A percentile compares a stretch with the other conserved stretches of the same genome.
phyloP scores from a whole-genome alignment of 1,284 basidiomycete genomes.

The Ustilago trichophora region DNA sequence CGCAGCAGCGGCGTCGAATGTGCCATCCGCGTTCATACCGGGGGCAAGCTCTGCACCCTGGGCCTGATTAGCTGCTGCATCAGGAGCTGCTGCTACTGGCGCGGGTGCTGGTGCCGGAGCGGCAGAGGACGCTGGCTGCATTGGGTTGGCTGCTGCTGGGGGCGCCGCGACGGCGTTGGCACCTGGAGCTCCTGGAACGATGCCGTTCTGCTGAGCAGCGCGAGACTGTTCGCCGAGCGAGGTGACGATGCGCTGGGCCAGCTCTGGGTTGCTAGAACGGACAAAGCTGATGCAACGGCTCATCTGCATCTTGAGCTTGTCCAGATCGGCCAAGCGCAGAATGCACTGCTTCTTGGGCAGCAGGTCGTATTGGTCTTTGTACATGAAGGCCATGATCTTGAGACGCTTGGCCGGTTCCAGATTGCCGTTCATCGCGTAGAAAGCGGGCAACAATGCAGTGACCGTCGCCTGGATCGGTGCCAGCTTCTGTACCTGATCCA shows the following conservation, averaged over 20 bases:
- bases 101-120: slow-evolving; percentile 6
- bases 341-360: slow-evolving; percentile 57
- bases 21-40: slow-evolving; percentile 25
- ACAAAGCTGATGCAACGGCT: slow-evolving; percentile 64
- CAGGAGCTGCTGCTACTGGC: slow-evolving; percentile 15
- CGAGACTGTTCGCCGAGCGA: slow-evolving; percentile 38
- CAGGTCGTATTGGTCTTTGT: slow-evolving; percentile 61
- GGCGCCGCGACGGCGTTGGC: slow-evolving; percentile 3
- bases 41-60: slow-evolving; percentile 12
- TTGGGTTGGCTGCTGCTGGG: slow-evolving; percentile 1
- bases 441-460: slow-evolving; percentile 59
- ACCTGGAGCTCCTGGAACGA: slow-evolving; percentile 4
- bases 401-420: slow-evolving; percentile 61
- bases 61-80: slow-evolving; percentile 7
- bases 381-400: slow-evolving; percentile 65
- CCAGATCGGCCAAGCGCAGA: slow-evolving; percentile 55
- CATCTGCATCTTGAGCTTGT: slow-evolving; percentile 65
- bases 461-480: slow-evolving; percentile 58
- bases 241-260: slow-evolving; percentile 52
- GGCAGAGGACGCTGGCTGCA: slow-evolving; percentile 7
- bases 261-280: slow-evolving; percentile 55
- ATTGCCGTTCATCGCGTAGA: slow-evolving; percentile 62
- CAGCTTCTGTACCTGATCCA: slow-evolving; percentile 58
- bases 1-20: slow-evolving; percentile 44
- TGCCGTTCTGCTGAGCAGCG: slow-evolving; percentile 31